Conservation (phyloP, 2,329 filamentous ascomycete genomes). For the Exophiala lecanii-corni region DNA sequence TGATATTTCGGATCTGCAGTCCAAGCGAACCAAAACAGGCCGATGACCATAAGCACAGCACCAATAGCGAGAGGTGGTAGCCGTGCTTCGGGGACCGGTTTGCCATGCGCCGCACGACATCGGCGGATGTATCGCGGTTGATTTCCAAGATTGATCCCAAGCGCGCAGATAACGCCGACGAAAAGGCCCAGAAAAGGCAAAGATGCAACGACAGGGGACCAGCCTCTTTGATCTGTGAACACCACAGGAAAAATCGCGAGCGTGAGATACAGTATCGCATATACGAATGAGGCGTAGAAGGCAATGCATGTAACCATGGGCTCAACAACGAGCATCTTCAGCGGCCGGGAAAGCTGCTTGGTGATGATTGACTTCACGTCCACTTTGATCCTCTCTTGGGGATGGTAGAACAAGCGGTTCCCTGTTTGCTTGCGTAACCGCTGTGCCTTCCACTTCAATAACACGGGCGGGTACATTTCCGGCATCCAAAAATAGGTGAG, state of each 20-base stretch:
- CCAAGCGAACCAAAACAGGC: conserved; percentile 45
- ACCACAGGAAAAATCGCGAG: conserved; percentile 47
- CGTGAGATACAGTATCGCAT: conserved; percentile 44
- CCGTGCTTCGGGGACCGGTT: conserved; percentile 36
- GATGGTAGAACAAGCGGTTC: conserved; percentile 40
- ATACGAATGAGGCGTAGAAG: conserved; percentile 44
- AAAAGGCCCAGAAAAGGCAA: conserved; percentile 45
- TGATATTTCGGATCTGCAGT: conserved; percentile 33
- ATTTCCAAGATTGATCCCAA: conserved; percentile 41
- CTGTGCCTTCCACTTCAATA: conserved; percentile 38
- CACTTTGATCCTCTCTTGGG: conserved; percentile 42
- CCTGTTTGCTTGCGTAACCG: conserved; percentile 36
- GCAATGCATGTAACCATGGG: conserved; percentile 46
- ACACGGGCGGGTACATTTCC: conserved; percentile 38
- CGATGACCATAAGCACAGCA: conserved; percentile 38
- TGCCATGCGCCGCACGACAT: conserved; percentile 26
- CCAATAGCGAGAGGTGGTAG: conserved; percentile 46
- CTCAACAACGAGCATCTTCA: conserved; percentile 45
- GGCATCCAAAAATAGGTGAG: conserved; percentile 33
- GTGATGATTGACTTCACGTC: conserved; percentile 38
- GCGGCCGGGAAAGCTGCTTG: conserved; percentile 40
- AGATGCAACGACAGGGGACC: conserved; percentile 38
- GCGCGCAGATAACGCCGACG: conserved; percentile 40
- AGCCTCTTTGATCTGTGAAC: conserved; percentile 42
- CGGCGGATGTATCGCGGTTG: conserved; percentile 27